Base-by-base conservation (phyloP, 2,329 filamentous ascomycete species). In the Penicillium sp. region DNA sequence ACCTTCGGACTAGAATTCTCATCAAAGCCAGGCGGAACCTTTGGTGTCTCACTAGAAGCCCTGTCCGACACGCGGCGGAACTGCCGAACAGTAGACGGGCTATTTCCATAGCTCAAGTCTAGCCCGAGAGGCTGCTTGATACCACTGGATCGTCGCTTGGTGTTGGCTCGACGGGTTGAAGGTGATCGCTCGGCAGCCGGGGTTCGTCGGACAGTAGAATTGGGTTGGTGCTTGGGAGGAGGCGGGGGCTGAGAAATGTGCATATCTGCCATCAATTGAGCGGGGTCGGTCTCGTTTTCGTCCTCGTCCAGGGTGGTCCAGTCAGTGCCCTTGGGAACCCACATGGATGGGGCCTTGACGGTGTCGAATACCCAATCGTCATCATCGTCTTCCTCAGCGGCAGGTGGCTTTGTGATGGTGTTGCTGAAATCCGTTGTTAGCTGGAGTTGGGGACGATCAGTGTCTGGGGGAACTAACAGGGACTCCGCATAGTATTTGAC, bases 361-460 rank as follows among this genome's bases (percentile, higher is more conserved):
- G 92, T 97, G 66, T 96, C 92, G 68, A 97, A 97, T 2, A 95
- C 87, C 92, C 92, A 97, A 58, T 89, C 92, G 57, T 96, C 90
- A 14, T 89, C 80, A n/a, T 89, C 27, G 6, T 28, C 80, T 5
- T 91, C 86, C 33, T 79, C 84, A 2, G 83, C 79, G 2, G 42
- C 13, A 30, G 38, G 33, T 8, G 82, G 79, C 48, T 66, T 63
- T 24, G 68, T 66, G 31, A 95, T 81, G 8, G 83, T 86, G 62
- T 87, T 83, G 44, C 79, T 82, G 50, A n/a, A 13, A 42, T 25
- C 22, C 7, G 8, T 18, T 47, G 39, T 62, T 61, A 69, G 62
- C 38, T 5, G 43, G 39, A 11, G 25, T 7, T 36, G 35, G 10
- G 33, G 14, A 38, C 8, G 22, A 18, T 14, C 7, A 9, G 46